These are phyloP conservation scores for Kondoa subrosea DNA, from an alignment of 768 basidiomycete species.

Conservation along the genomic window DNA sequence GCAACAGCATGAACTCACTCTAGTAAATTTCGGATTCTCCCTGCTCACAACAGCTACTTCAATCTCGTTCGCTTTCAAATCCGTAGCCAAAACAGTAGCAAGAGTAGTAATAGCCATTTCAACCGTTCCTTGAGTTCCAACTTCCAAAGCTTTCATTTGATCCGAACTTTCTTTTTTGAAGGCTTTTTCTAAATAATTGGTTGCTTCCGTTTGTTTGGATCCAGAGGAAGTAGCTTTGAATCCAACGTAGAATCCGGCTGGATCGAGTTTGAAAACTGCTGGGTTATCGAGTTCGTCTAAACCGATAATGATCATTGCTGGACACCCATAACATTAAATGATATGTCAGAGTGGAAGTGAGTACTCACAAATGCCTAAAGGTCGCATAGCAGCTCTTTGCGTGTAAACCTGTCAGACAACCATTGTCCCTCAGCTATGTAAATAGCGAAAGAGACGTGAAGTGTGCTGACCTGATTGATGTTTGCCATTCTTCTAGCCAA, in stretches of 20 bases:
- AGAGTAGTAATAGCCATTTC: slow-evolving; percentile 23
- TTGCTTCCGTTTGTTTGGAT: slow-evolving; percentile 93
- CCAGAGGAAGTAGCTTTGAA: slow-evolving; percentile 95
- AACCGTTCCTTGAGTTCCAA: slow-evolving; percentile 51
- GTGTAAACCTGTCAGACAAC: slow-evolving; percentile 45
- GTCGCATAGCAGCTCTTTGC: slow-evolving; percentile 90
- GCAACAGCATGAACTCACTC: slow-evolving; percentile 15
- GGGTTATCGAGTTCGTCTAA: slow-evolving; percentile 78
- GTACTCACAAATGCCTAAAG: slow-evolving; percentile 72
- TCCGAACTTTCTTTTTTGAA: slow-evolving; percentile 64
- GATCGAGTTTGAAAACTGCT: slow-evolving; percentile 96
- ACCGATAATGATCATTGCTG: slow-evolving; percentile 93
- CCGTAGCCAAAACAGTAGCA: slow-evolving; percentile 61
- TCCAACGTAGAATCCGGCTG: slow-evolving; percentile 94
- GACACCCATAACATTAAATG: not conserved
- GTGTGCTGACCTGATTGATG: slow-evolving; percentile 54
- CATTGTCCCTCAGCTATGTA: slow-evolving; percentile 34
- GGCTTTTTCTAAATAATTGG: slow-evolving; percentile 95
- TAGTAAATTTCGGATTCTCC: slow-evolving; percentile 50
- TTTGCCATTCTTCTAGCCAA: slow-evolving; percentile 85
- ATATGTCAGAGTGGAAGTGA: not conserved
- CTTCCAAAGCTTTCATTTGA: slow-evolving; percentile 63
- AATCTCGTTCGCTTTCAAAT: slow-evolving; percentile 88
- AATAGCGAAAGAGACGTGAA: not conserved
- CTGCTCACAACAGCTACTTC: slow-evolving; percentile 87